Base-by-base conservation (phyloP, 441 rosid genomes). In the Croton setiger region DNA sequence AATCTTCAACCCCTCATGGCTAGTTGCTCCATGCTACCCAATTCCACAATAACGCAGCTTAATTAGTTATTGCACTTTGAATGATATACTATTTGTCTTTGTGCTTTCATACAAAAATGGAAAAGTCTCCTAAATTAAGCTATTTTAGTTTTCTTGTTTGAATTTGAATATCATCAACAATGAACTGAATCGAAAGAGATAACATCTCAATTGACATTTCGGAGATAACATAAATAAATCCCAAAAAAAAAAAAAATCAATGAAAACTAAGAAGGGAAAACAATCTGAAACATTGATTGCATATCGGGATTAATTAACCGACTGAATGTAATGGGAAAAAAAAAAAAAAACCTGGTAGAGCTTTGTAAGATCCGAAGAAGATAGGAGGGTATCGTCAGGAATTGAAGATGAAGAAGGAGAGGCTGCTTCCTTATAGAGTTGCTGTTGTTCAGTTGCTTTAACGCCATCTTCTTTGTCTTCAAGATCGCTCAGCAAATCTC, bases 401-500 rank as follows among this genome's bases (percentile, higher is more conserved):
- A 71, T 31, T 33, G 84, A 60, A 41, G 74, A 45, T 3, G 66
- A 61, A 27, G 57, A 68, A 7, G 82, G 51, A 1, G 76, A 55
- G 3, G 76, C 59, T 12, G 80, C 35, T 43, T 44, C 36, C 41
- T 36, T 37, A 18, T 37, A 35, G 8, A 37, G 7, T 57, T 13
- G 41, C n/a, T 33, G 52, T 61, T 72, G 48, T 39, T 27, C 35
- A 41, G 72, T 64, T 31, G n/a, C 53, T 49, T 47, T 12, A 60
- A 13, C 36, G 23, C 8, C 60, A 2, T 23, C 62, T 4, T 53
- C 61, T 36, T 64, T 61, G 39, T 66, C 72, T 17, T 74, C 87
- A 5, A 93, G 87, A 68, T 93, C 97, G 80, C 86, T 82, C 48
- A 93, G 83, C 76, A 91, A 86, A 87, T 93, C 98, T 17, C 93